phyloP scores from a whole-genome alignment of 345 rosid species.

The Citrus maxima region DNA sequence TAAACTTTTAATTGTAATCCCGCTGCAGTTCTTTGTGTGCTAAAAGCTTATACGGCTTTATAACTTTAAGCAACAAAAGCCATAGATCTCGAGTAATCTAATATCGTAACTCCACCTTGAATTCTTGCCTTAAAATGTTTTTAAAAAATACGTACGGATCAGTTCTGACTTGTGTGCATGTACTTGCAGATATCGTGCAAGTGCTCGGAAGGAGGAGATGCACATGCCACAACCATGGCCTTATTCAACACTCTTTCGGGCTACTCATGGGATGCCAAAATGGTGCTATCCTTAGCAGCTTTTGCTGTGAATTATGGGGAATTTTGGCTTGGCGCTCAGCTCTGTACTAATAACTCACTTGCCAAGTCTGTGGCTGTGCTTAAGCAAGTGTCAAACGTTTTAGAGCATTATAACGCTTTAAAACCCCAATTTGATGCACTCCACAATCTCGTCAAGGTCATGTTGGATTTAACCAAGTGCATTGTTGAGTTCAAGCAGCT shows the following conservation, averaged over 20 bases:
- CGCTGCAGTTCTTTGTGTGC: not conserved
- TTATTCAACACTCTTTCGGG: slow-evolving; percentile 34
- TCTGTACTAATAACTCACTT: slow-evolving; percentile 25
- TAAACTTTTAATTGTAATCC: not conserved
- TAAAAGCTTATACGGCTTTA: not conserved
- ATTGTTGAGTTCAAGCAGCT: slow-evolving; percentile 42
- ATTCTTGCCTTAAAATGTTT: not conserved
- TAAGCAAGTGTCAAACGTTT: slow-evolving; percentile 39
- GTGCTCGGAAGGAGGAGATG: slow-evolving; percentile 46
- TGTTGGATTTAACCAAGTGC: slow-evolving; percentile 55
- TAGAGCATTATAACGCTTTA: slow-evolving; percentile 22
- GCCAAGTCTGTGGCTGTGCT: slow-evolving; percentile 44
- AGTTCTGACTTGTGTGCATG: not conserved
- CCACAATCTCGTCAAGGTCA: slow-evolving; percentile 35
- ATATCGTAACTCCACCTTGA: no score
- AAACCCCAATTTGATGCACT: slow-evolving; percentile 46
- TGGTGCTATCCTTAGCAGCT: slow-evolving; percentile 47
- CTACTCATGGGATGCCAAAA: slow-evolving; percentile 51
- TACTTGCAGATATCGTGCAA: slow-evolving; percentile 39
- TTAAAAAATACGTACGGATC: not conserved
- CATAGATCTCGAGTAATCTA: not conserved
- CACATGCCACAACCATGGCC: slow-evolving; percentile 36
- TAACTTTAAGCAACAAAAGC: not conserved
- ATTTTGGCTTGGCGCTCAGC: slow-evolving; percentile 35
- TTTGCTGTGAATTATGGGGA: slow-evolving; percentile 45